Base-by-base conservation (phyloP, 2,329 filamentous ascomycete species). In the Verticillium albo-atrum region DNA sequence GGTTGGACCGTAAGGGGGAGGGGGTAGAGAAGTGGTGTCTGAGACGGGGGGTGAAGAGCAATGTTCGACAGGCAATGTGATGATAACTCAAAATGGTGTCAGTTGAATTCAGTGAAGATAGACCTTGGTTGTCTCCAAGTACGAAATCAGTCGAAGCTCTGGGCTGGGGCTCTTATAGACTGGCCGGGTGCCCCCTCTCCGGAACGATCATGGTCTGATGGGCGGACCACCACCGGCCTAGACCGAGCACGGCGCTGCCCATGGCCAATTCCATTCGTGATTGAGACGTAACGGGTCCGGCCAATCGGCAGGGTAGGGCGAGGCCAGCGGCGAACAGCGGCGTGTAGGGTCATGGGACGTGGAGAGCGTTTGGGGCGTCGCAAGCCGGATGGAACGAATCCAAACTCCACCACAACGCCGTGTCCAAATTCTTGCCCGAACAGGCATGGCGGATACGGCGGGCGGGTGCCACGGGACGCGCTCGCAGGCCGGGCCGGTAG, bases 341-440 rank as follows among this genome's bases (percentile, higher is more conserved):
- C n/a, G 20, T n/a, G 10, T 50, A n/a, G n/a, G 42, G 42, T 50
- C 42, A 50, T 50, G 42, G 42, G 42, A 50, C 30, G 30, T 32
- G 30, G 30, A 50, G 10, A 23, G n/a, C 23, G 20, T 20, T 50
- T 50, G n/a, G 30, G 9, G 30, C 30, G 30, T 32, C 30, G 30
- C 34, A 37, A 37, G 34, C 34, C 14, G 17, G 2, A 20, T 37
- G 34, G 34, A 17, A 37, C 34, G 34, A 37, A 37, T 23, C 10
- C n/a, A 50, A 20, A 20, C 54, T 27, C 34, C 54, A 56, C 23
- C 25, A 28, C 15, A 20, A 12, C 12, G 32, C 26, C 34, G 54
- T 56, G 54, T 26, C 54, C 35, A 56, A 56, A 47, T 47, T 56
- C 54, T 56, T 56, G 34, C 54, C 54, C 25, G 35, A 56, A 50